A percentile compares a stretch with the other conserved stretches of the same genome.
Conservation (phyloP, 805 yeast genomes). For the Metschnikowia similis region DNA sequence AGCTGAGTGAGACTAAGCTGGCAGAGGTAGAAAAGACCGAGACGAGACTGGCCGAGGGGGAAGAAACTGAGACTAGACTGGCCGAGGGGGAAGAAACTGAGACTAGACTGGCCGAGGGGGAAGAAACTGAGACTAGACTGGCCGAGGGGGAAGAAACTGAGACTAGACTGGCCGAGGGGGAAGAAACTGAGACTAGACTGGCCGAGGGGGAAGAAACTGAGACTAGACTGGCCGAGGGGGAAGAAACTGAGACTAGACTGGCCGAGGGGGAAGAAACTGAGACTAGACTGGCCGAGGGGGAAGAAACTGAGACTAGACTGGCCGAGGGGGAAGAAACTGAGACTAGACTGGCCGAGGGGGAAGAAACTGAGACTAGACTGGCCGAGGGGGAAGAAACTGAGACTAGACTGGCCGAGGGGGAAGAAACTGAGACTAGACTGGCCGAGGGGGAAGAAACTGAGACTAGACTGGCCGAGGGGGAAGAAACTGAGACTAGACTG, state of each 20-base stretch:
- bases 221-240: no score
- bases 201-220: no score
- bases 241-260: background rate
- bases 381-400: background rate
- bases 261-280: background rate
- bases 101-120: no score
- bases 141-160: no score
- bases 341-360: no score
- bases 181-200: no score
- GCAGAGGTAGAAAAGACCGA: background rate
- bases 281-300: background rate
- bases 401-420: background rate
- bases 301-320: background rate
- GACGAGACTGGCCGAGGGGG: background rate
- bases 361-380: no score
- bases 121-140: no score
- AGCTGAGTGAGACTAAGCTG: background rate
- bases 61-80: background rate
- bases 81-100: background rate
- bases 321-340: background rate
- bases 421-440: no score
- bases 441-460: background rate
- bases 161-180: no score
- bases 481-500: background rate
- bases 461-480: background rate